Percentiles rank a stretch among this genome's conserved stretches.
Conservation (phyloP, 1,284 basidiomycete species). For the Cryptococcus jaspeensis region DNA sequence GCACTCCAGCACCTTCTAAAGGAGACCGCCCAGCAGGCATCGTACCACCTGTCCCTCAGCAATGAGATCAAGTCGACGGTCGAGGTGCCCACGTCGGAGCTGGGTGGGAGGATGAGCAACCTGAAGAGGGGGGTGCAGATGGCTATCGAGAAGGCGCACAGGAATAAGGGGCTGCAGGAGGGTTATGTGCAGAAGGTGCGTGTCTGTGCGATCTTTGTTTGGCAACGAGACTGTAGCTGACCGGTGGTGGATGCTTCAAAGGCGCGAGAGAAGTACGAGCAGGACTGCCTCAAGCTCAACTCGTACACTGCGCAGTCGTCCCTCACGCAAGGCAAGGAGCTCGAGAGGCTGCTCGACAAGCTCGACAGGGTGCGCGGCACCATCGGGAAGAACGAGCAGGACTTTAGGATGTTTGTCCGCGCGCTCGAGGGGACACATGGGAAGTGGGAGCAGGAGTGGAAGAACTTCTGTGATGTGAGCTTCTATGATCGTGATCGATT, state of each 20-base stretch:
- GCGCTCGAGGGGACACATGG: slow-evolving; percentile 75
- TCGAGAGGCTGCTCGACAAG: slow-evolving; percentile 85
- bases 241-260: slow-evolving; percentile 14
- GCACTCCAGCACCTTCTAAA: slow-evolving; percentile 72
- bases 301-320: slow-evolving; percentile 91
- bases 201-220: background rate
- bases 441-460: slow-evolving; percentile 95
- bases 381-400: slow-evolving; percentile 82
- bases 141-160: slow-evolving; percentile 81
- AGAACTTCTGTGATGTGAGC: slow-evolving; percentile 74
- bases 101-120: slow-evolving; percentile 66
- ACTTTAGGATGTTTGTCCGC: slow-evolving; percentile 83
- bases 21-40: slow-evolving; percentile 77
- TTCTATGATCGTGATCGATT: background rate
- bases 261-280: slow-evolving; percentile 91
- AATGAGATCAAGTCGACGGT: slow-evolving; percentile 75
- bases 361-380: slow-evolving; percentile 86
- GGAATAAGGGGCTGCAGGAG: slow-evolving; percentile 80
- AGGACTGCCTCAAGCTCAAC: slow-evolving; percentile 91
- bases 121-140: slow-evolving; percentile 67
- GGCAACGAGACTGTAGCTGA: background rate
- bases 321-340: slow-evolving; percentile 87
- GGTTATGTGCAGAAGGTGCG: slow-evolving; percentile 69
- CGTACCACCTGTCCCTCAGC: slow-evolving; percentile 61
- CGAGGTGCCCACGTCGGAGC: slow-evolving; percentile 65